Percentiles rank a stretch among this genome's conserved stretches.
These are phyloP conservation scores for Penicillium argentinense DNA, from an alignment of 495 filamentous ascomycete species.

Conservation along the genomic window DNA sequence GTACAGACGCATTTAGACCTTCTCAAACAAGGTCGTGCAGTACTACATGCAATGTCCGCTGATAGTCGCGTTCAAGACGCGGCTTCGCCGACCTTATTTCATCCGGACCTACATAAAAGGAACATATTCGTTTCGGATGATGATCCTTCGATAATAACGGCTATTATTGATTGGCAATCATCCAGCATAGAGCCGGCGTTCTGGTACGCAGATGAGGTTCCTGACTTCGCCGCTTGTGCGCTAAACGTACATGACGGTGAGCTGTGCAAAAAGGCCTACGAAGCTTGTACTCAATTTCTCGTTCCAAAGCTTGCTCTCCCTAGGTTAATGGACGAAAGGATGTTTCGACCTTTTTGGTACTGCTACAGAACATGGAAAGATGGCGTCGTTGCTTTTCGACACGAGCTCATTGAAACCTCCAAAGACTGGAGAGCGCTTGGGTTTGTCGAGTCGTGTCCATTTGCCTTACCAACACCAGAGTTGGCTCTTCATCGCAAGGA, in stretches of 20 bases:
- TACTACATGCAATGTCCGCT: conserved; percentile 29
- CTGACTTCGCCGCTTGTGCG: conserved; percentile 29
- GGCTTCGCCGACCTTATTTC: conserved; percentile 24
- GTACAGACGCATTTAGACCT: conserved; percentile 33
- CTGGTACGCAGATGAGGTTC: conserved; percentile 35
- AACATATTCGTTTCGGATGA: conserved; percentile 47
- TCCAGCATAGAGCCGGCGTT: conserved; percentile 40
- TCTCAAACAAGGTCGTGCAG: conserved; percentile 25
- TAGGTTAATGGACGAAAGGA: conserved; percentile 35
- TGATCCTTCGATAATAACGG: conserved; percentile 37
- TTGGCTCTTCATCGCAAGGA: conserved; percentile 33
- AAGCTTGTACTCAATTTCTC: conserved; percentile 30
- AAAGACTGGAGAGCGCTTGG: conserved; percentile 40
- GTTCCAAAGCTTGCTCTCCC: conserved; percentile 33
- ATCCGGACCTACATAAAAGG: conserved; percentile 42
- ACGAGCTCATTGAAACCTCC: conserved; percentile 40
- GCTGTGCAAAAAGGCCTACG: conserved; percentile 31
- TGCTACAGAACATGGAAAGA: conserved; percentile 47
- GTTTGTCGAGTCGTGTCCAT: conserved; percentile 37
- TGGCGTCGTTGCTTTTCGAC: conserved; percentile 37
- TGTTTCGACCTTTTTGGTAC: conserved; percentile 44
- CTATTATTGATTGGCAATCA: conserved; percentile 45
- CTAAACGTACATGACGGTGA: conserved; percentile 9
- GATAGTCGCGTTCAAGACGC: conserved; percentile 30
- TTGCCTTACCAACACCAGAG: conserved; percentile 29